Evolutionary conservation across 345 rosid species (phyloP), one percentile per base, ranked within the genome.

Genomic region (Eucalyptus sp.): DNA sequence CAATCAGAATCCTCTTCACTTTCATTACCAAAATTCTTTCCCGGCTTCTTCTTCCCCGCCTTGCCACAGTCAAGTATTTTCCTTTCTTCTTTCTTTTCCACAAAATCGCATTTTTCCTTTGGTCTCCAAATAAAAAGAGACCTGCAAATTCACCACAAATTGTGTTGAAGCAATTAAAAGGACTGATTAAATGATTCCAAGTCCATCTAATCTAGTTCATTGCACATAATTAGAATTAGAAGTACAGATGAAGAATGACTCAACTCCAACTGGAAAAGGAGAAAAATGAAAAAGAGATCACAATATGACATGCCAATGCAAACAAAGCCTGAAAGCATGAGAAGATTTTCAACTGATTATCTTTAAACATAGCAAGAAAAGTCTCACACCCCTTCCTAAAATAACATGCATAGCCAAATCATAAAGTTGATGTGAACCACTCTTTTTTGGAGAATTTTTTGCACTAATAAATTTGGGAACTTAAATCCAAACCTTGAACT

Each of bases 91-190:
- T 95, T 95, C 89, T 91, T 94, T 86, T 96, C 96, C 76, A 87
- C 92, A 29, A 87, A 52, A 64, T 96, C 95, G 2, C 90, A 62
- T 86, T 92, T 92, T 90, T 92, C 96, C 90, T 93, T 94, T 15
- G 98, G 99, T 91, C 94, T 93, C 99, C 99, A 98, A 76, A 98
- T 95, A 91, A 96, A 96, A 68, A 98, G 93, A 79, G 99, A 98
- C 94, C 99, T 98, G 88, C 87, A 91, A 31, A n/a, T 89, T 79
- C 37, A n/a, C 50, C 52, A 37, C 14, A 60, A 84, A 56, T 76
- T 76, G 48, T 41, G 84, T 22, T 41, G 14, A 76, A 76, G 84
- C 48, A 33, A 76, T 16, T 44, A 11, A 76, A 76, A 76, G 83
- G 48, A 76, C 83, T 37, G 27, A 20, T 41, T 48, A 10, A 41